phyloP scores from a whole-genome alignment of 306 rosid species.

The Rosa persica region DNA sequence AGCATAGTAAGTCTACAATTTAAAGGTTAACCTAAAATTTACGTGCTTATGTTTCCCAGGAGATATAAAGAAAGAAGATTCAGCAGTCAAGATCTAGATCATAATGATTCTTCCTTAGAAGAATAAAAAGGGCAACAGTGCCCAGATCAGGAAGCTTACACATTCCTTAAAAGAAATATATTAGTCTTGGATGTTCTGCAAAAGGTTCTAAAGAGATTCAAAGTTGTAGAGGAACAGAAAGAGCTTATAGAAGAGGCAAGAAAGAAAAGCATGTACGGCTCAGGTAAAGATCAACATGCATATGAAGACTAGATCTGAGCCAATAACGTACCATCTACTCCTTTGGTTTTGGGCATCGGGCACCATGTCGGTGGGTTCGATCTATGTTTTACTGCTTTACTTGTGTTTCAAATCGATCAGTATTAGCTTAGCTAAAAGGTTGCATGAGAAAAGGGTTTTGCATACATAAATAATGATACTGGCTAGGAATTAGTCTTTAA shows the following conservation, averaged over 20 bases:
- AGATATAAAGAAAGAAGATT: slow-evolving; percentile 25
- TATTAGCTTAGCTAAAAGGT: not conserved
- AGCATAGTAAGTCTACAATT: not conserved
- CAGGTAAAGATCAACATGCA: slow-evolving; percentile 20
- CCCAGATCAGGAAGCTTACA: slow-evolving; percentile 18
- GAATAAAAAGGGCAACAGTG: slow-evolving; percentile 12
- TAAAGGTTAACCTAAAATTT: not conserved
- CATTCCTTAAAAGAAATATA: slow-evolving; percentile 8
- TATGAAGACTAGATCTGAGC: slow-evolving; percentile 40
- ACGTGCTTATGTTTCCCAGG: slow-evolving; percentile 4
- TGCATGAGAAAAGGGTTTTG: not conserved
- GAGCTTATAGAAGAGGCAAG: not conserved
- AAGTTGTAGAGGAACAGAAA: slow-evolving; percentile 24
- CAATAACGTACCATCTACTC: slow-evolving; percentile 19
- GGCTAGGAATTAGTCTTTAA: not conserved
- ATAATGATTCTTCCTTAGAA: slow-evolving; percentile 13
- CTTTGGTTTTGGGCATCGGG: slow-evolving; percentile 11
- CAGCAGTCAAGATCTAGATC: slow-evolving; percentile 25
- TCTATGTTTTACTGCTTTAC: not conserved
- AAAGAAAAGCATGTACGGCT: slow-evolving; percentile 21
- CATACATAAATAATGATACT: not conserved
- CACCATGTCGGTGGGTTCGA: slow-evolving; percentile 32
- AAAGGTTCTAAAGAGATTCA: slow-evolving; percentile 37
- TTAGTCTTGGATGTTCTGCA: slow-evolving; percentile 29
- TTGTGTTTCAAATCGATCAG: not conserved